Percentiles rank a stretch among this genome's conserved stretches.
phyloP scores from a whole-genome alignment of 768 basidiomycete genomes.

The Gyrodon lividus region DNA sequence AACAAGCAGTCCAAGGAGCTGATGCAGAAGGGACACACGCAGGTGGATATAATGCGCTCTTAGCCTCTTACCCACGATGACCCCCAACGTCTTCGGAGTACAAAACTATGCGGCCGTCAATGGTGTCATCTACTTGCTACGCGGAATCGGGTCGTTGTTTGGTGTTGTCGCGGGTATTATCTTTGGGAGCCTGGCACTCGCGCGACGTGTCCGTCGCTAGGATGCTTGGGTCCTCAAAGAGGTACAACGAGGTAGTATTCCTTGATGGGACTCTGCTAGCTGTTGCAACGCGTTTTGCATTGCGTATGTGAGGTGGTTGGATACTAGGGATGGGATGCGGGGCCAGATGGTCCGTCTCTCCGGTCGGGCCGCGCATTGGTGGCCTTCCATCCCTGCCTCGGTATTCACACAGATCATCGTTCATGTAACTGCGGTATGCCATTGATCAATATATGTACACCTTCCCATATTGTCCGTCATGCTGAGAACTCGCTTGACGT shows the following conservation, averaged over 20 bases:
- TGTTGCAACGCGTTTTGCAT: background rate
- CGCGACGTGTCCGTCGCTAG: background rate
- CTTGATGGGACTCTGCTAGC: background rate
- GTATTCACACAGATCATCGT: no score
- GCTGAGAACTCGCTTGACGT: no score
- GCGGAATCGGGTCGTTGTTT: background rate
- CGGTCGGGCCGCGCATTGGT: no score
- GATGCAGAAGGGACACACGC: background rate
- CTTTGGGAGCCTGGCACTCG: background rate
- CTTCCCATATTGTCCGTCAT: no score
- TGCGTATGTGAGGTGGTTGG: no score
- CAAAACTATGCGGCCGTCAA: background rate
- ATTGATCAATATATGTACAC: no score
- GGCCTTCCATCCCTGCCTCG: no score
- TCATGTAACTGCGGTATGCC: no score
- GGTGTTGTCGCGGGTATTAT: background rate
- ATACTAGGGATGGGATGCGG: no score
- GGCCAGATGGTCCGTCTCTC: no score
- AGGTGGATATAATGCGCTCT: constrained; percentile 1
- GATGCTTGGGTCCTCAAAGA: background rate
- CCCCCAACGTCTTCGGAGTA: constrained; percentile 5
- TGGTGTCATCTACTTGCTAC: background rate
- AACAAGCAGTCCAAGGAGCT: no score
- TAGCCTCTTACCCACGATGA: constrained; percentile 2
- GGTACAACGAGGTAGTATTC: background rate